These are phyloP conservation scores for Chalciporus piperatus DNA, from an alignment of 768 basidiomycete species.

Conservation along the genomic window DNA sequence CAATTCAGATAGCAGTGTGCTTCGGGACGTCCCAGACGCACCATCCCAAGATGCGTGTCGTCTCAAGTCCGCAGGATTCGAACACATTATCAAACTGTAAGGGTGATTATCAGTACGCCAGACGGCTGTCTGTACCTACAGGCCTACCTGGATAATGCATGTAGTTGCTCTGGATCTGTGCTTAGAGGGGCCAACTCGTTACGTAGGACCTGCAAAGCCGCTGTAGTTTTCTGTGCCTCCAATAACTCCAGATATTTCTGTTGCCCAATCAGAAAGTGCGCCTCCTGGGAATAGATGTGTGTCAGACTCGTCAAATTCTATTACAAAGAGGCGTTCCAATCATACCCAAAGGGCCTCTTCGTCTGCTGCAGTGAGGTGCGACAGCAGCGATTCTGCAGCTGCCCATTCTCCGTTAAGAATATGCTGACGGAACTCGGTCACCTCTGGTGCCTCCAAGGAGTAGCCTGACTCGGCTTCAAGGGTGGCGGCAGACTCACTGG, in stretches of 20 bases:
- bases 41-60: slow-evolving; percentile 89
- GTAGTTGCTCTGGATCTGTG: slow-evolving; percentile 76
- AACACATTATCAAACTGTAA: slow-evolving; percentile 87
- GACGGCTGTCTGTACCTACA: slow-evolving; percentile 8
- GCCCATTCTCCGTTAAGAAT: slow-evolving; percentile 81
- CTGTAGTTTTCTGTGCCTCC: slow-evolving; percentile 74
- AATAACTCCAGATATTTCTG: slow-evolving; percentile 96
- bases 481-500: slow-evolving; percentile 82
- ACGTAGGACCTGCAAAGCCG: slow-evolving; percentile 82
- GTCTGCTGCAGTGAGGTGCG: slow-evolving; percentile 64
- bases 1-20: slow-evolving; percentile 68
- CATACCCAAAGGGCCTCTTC: slow-evolving; percentile 67
- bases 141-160: slow-evolving; percentile 80
- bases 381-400: slow-evolving; percentile 68
- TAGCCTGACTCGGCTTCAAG: slow-evolving; percentile 94
- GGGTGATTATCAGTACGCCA: slow-evolving; percentile 15
- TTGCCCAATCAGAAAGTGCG: slow-evolving; percentile 82
- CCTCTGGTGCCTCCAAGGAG: slow-evolving; percentile 72
- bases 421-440: slow-evolving; percentile 75
- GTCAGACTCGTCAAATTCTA: slow-evolving; percentile 16
- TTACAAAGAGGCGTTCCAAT: slow-evolving; percentile 25
- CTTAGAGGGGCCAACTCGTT: slow-evolving; percentile 85
- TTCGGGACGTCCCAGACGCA: slow-evolving; percentile 74
- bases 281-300: slow-evolving; percentile 52
- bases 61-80: slow-evolving; percentile 78